These are phyloP conservation scores for Populus trichocarpa DNA, from an alignment of 441 rosid genomes.

Conservation along the genomic window DNA sequence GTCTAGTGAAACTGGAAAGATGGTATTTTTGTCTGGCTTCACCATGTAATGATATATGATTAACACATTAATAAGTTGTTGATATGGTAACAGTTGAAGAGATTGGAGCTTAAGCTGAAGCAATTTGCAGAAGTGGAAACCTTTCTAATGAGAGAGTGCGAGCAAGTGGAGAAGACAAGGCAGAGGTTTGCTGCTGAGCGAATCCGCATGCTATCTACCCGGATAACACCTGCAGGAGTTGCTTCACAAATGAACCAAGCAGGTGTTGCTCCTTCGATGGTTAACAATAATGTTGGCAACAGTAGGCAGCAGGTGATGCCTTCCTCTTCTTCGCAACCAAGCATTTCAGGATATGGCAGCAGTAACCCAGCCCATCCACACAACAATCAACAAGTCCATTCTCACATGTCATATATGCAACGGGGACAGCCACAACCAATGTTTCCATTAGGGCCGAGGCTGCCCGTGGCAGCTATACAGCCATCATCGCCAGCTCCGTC, in stretches of 20 bases:
- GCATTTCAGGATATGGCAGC: conserved; percentile 49
- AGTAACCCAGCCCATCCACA: conserved; percentile 60
- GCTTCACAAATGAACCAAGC: conserved; percentile 48
- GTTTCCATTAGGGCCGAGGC: conserved; percentile 72
- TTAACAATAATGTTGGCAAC: conserved; percentile 44
- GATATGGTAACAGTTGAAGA: conserved; percentile 55
- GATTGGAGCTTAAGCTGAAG: conserved; percentile 93
- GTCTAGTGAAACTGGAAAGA: neutral
- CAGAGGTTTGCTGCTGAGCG: conserved; percentile 82
- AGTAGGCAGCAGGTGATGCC: conserved; percentile 49
- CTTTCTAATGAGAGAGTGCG: conserved; percentile 85
- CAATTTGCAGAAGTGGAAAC: conserved; percentile 97
- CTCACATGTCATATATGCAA: conserved; percentile 76
- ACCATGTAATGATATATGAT: neutral
- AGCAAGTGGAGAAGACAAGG: conserved; percentile 89
- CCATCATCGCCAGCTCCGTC: conserved; percentile 64
- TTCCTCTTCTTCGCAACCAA: conserved; percentile 56
- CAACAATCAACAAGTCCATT: conserved; percentile 54
- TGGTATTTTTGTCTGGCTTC: neutral
- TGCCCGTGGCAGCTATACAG: conserved; percentile 71
- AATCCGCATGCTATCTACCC: conserved; percentile 54
- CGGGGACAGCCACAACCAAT: conserved; percentile 44
- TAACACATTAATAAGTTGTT: neutral
- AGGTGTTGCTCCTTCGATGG: conserved; percentile 50
- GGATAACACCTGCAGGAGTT: conserved; percentile 55